phyloP scores from a whole-genome alignment of 1,284 basidiomycete species.

The Phylloporus gajari region DNA sequence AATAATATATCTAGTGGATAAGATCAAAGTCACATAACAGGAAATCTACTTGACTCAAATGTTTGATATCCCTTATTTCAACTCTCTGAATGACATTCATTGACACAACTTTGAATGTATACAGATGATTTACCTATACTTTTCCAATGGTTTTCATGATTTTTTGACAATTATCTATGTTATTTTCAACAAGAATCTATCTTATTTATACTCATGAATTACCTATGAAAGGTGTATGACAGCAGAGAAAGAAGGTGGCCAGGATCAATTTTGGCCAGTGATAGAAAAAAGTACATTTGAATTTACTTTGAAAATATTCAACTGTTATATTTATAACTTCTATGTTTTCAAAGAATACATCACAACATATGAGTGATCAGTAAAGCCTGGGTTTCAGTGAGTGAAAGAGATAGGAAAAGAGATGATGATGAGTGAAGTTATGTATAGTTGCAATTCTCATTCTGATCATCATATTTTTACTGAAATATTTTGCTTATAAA shows the following conservation, averaged over 20 bases:
- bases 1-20: neutral
- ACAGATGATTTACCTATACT: too few species aligned
- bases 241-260: conserved; percentile 1
- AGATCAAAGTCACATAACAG: neutral
- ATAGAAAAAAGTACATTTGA: neutral
- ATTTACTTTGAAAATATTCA: conserved; percentile 7
- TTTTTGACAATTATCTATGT: neutral
- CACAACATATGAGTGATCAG: too few species aligned
- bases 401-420: too few species aligned
- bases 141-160: neutral
- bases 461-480: too few species aligned
- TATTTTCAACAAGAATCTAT: neutral
- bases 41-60: neutral
- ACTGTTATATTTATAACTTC: conserved; percentile 18
- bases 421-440: too few species aligned
- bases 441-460: too few species aligned
- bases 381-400: too few species aligned
- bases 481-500: too few species aligned
- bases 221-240: neutral
- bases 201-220: neutral
- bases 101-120: neutral
- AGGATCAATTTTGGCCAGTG: neutral
- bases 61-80: neutral
- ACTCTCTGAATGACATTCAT: conserved; percentile 7
- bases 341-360: conserved; percentile 14